Conservation (phyloP, 257 asterid genomes). For the Solanum paucissectum region DNA sequence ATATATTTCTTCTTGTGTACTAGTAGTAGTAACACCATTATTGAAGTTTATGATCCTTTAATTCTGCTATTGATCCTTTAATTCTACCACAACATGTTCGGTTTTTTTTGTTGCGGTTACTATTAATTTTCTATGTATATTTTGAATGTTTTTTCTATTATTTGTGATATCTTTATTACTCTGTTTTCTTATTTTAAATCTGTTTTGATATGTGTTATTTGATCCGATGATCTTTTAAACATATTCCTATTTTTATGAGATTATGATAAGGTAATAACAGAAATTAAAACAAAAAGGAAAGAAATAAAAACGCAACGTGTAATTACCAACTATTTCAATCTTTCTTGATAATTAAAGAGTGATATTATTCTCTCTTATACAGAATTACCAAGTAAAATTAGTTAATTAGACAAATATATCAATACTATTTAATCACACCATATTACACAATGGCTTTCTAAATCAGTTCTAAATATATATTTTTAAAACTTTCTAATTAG, state of each 20-base stretch:
- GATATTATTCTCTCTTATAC: not conserved
- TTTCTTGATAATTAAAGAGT: not conserved
- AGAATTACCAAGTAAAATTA: not conserved
- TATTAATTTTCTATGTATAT: too few species aligned
- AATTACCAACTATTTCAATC: not conserved
- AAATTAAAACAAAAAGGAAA: not conserved
- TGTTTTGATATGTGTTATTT: not conserved
- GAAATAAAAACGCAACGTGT: not conserved
- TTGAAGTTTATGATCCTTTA: not conserved
- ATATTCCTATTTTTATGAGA: rapidly evolving
- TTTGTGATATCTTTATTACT: not conserved
- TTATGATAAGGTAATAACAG: too few species aligned
- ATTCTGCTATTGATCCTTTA: too few species aligned
- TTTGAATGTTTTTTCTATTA: too few species aligned
- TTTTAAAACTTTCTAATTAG: too few species aligned
- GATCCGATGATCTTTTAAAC: not conserved
- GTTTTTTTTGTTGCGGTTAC: not conserved
- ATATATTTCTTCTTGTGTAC: not conserved
- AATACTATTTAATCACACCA: not conserved
- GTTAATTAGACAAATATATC: not conserved
- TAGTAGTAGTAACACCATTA: not conserved
- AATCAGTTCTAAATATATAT: too few species aligned
- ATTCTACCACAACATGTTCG: not conserved
- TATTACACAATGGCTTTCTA: not conserved
- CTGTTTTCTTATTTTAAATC: too few species aligned